A percentile compares a stretch with the other conserved stretches of the same genome.
These are phyloP conservation scores for Lipomyces starkeyi DNA, from an alignment of 805 yeast genomes.

Conservation along the genomic window DNA sequence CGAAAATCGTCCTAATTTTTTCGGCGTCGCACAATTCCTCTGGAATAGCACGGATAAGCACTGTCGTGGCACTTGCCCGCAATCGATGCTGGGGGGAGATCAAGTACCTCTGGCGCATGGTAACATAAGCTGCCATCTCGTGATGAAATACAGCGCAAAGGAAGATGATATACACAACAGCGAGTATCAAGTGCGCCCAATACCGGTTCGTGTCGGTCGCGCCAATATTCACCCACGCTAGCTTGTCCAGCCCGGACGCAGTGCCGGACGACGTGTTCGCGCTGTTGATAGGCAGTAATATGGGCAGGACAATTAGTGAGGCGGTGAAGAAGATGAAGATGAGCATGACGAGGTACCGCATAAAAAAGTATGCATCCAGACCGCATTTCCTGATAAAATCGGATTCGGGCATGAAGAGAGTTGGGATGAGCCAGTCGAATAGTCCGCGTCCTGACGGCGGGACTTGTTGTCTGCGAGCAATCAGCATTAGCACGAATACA, in stretches of 20 bases:
- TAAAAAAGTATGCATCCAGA: conserved; percentile 87
- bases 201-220: conserved; percentile 56
- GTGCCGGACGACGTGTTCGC: conserved; percentile 32
- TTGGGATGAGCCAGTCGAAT: conserved; percentile 69
- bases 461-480: conserved; percentile 52
- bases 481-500: background rate
- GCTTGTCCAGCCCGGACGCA: conserved; percentile 62
- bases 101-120: conserved; percentile 55
- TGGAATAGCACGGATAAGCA: conserved; percentile 73
- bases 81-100: conserved; percentile 39
- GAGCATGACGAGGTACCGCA: conserved; percentile 73
- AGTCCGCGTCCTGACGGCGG: conserved; percentile 75
- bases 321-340: conserved; percentile 62
- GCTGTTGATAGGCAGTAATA: conserved; percentile 75
- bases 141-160: conserved; percentile 61
- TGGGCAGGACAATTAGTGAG: conserved; percentile 60
- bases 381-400: conserved; percentile 87
- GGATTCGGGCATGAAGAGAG: conserved; percentile 71
- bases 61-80: conserved; percentile 52
- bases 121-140: conserved; percentile 61
- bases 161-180: conserved; percentile 59
- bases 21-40: conserved; percentile 55
- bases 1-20: conserved; percentile 60
- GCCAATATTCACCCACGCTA: conserved; percentile 75
- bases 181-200: conserved; percentile 67